Evolutionary conservation across 1,284 basidiomycete genomes (phyloP).

Genomic region (Boletus semigastroideus): DNA sequence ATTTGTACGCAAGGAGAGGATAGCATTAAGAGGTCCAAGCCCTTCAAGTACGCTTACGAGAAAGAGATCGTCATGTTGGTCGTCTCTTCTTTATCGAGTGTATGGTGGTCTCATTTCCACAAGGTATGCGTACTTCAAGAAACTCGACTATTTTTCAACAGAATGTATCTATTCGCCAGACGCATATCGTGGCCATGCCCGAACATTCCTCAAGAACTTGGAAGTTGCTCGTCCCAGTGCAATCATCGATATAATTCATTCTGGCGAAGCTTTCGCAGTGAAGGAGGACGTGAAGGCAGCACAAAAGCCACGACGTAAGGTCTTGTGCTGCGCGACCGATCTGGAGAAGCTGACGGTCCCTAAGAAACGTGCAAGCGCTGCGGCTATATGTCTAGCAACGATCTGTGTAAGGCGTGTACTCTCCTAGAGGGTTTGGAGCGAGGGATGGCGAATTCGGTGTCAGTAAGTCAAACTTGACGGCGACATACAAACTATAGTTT

Average conservation of each 20-base stretch:
- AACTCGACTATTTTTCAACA: conserved; percentile 98
- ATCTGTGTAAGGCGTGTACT: conserved; percentile 91
- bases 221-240: conserved; percentile 92
- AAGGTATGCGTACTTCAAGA: conserved; percentile 98
- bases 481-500: neutral
- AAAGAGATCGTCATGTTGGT: conserved; percentile 98
- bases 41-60: conserved; percentile 99
- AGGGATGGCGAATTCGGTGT: conserved; percentile 66
- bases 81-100: neutral
- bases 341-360: neutral
- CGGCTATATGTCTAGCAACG: conserved; percentile 92
- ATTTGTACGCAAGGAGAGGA: conserved; percentile 94
- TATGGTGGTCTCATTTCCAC: conserved; percentile 6
- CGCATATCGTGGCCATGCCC: conserved; percentile 95
- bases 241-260: conserved; percentile 98
- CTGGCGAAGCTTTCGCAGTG: conserved; percentile 86
- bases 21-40: conserved; percentile 95
- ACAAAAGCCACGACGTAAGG: conserved; percentile 78
- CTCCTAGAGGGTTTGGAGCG: conserved; percentile 89
- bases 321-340: neutral
- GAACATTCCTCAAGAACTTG: conserved; percentile 92
- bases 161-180: conserved; percentile 99
- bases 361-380: conserved; percentile 87
- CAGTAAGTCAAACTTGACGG: conserved; percentile 48
- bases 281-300: conserved; percentile 75